Base-by-base conservation (phyloP, 495 filamentous ascomycete species). In the Trichoderma orchidacearum region DNA sequence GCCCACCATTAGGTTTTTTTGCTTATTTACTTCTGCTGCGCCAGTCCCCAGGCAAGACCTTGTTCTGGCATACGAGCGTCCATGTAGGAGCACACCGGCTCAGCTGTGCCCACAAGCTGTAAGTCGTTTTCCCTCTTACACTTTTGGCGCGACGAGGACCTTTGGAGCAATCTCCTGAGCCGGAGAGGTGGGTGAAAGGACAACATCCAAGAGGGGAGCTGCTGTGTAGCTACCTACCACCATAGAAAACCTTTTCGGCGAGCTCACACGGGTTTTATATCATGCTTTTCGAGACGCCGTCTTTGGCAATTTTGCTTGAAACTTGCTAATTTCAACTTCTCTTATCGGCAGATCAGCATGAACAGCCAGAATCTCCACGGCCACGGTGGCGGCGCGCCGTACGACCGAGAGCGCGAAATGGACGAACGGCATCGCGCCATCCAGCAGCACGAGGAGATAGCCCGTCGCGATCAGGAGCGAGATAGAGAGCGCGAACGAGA, bases 281-380 rank as follows among this genome's bases (percentile, higher is more conserved):
- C 25, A 15, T 30, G 1, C 18, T 17, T 17, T 18, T 7, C 51
- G 9, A 17, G 5, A 54, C 18, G 30, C 15, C 52, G 30, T 17
- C 28, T 30, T 23, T 21, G 17, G n/a, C n/a, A 18, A 1, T 15
- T 5, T 48, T 7, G 18, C 5, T 17, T 27, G 41, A 48, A 48
- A 12, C 27, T 17, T 27, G 41, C 41, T 48, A 48, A 48, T 48
- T 13, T 11, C 8, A 55, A 55, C 27, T 25, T 28, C 18, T 18
- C 51, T 38, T n/a, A 3, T 36, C 30, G 41, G 21, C 18, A 55
- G 53, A 35, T 34, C 31, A 61, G 50, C 17, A 76, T 76, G 74
- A 75, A 75, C 57, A 68, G 64, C 61, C 72, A 72, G 60, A 67
- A 71, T 30, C 69, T 67, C 21, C 72, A 73, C 59, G 57, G 48